Percentiles rank a stretch among this genome's conserved stretches.
Conservation (phyloP, 768 basidiomycete species). For the Rubroboletus pulcherrimus region DNA sequence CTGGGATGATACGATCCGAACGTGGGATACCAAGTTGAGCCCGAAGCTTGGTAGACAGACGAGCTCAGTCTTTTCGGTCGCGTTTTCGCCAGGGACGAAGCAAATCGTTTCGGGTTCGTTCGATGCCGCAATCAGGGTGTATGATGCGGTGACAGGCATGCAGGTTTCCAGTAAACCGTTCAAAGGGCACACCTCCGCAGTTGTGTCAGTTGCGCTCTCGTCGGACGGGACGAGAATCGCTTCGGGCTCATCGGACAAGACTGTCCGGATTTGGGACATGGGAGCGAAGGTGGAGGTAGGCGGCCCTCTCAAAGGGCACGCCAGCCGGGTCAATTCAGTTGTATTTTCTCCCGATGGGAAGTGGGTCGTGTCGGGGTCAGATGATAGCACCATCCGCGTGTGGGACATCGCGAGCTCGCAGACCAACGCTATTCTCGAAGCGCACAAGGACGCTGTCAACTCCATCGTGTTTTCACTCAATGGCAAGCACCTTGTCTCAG, state of each 20-base stretch:
- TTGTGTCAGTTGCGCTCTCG: neutral
- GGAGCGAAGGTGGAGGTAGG: neutral
- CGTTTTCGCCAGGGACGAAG: neutral
- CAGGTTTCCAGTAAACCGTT: neutral
- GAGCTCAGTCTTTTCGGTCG: neutral
- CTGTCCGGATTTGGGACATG: conserved; percentile 1
- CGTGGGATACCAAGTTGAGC: neutral
- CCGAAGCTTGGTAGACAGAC: neutral
- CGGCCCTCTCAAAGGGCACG: neutral
- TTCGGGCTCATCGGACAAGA: neutral
- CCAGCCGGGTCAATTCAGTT: neutral
- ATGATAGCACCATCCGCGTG: neutral
- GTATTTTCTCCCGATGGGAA: neutral
- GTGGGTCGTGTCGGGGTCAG: neutral
- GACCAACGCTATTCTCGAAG: neutral
- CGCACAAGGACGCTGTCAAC: neutral
- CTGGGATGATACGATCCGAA: neutral
- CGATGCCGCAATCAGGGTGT: neutral
- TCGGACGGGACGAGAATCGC: neutral
- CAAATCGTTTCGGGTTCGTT: neutral
- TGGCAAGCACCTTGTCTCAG: too few relatives aligned
- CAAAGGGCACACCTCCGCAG: neutral
- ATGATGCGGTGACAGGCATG: neutral
- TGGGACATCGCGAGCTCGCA: neutral
- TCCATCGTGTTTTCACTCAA: neutral